phyloP scores from a whole-genome alignment of 129 eudicot species.

The Centaurea solstitialis region DNA sequence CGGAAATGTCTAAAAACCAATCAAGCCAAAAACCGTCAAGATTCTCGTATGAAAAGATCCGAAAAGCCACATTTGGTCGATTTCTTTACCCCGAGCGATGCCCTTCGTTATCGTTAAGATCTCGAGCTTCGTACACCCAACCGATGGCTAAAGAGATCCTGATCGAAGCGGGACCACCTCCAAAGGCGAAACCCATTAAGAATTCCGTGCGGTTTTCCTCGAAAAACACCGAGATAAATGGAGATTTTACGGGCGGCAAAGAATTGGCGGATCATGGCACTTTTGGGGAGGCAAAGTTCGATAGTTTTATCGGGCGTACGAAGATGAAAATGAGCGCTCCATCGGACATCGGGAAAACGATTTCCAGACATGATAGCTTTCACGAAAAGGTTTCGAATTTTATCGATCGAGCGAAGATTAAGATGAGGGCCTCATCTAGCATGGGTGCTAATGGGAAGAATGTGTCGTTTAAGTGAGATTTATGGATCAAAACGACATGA shows the following conservation, averaged over 20 bases:
- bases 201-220: constrained; percentile 18
- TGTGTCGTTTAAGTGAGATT: constrained; percentile 15
- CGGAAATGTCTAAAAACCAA: constrained; percentile 44
- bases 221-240: too few relatives aligned
- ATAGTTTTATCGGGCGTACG: constrained; percentile 42
- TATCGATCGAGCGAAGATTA: constrained; percentile 46
- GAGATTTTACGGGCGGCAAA: not conserved
- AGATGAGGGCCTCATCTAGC: constrained; percentile 43
- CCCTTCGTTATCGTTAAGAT: constrained; percentile 27
- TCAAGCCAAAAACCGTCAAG: constrained; percentile 19
- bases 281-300: constrained; percentile 28
- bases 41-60: constrained; percentile 36
- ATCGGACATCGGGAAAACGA: constrained; percentile 28
- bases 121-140: constrained; percentile 13
- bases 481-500: constrained; percentile 10
- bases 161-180: constrained; percentile 23
- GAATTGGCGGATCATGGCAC: constrained; percentile 22
- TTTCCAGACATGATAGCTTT: constrained; percentile 48
- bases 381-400: constrained; percentile 59
- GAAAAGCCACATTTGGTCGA: constrained; percentile 31
- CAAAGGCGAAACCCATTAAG: constrained; percentile 16
- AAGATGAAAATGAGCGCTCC: constrained; percentile 50
- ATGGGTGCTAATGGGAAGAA: constrained; percentile 28
- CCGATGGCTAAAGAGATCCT: constrained; percentile 36
- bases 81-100: constrained; percentile 19